Evolutionary conservation across 192 early-diverging fungal species (phyloP).

Genomic region (Coemansia sp.): DNA sequence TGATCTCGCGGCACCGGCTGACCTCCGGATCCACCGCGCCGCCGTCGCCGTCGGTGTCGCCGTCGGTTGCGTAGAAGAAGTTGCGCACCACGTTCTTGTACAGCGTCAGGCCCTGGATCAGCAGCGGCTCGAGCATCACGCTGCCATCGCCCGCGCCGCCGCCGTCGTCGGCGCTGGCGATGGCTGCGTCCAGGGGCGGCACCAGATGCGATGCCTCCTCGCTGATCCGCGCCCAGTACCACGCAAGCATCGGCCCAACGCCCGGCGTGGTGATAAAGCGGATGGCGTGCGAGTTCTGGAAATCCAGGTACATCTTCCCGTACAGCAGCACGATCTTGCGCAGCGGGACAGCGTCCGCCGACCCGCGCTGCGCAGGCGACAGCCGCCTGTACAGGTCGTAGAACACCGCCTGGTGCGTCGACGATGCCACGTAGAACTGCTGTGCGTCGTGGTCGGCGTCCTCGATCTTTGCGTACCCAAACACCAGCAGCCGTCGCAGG

Average conservation of each 20-base stretch:
- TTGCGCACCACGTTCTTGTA: conserved; percentile 47
- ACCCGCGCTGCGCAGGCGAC: conserved; percentile 18
- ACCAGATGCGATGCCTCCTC: conserved; percentile 27
- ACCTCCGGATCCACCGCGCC: conserved; percentile 14
- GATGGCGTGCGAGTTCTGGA: conserved; percentile 67
- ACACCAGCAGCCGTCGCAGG: conserved; percentile 74
- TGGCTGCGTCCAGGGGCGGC: conserved; percentile 4
- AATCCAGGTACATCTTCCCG: conserved; percentile 79
- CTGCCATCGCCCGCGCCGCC: too few species aligned
- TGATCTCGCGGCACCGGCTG: conserved; percentile 55
- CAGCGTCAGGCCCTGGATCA: conserved; percentile 76
- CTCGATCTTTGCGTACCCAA: conserved; percentile 65
- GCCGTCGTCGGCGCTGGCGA: neutral
- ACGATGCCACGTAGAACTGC: conserved; percentile 34
- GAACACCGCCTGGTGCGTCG: conserved; percentile 38
- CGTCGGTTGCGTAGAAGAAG: conserved; percentile 37
- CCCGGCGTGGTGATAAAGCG: conserved; percentile 65
- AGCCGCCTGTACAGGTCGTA: conserved; percentile 28
- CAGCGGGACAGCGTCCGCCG: conserved; percentile 13
- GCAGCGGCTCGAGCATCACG: conserved; percentile 56
- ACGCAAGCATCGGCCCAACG: conserved; percentile 64
- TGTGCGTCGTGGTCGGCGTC: conserved; percentile 10
- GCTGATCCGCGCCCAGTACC: conserved; percentile 71
- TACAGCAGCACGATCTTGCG: conserved; percentile 63
- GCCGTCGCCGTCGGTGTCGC: conserved; percentile 39